Conservation (phyloP, 2,329 filamentous ascomycete species). For the Claviceps sp. region DNA sequence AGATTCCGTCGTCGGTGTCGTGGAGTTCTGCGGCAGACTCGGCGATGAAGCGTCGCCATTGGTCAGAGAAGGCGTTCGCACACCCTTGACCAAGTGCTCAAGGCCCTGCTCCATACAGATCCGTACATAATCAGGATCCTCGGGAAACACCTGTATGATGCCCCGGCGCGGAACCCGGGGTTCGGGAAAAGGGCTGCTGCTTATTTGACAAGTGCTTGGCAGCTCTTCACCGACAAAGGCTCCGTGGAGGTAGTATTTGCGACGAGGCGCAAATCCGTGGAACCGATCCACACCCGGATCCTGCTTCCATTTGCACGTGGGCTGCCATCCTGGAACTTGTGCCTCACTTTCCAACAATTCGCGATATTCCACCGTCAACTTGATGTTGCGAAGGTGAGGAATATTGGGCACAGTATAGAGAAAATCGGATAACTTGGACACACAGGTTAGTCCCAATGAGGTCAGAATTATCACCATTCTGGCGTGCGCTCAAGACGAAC, state of each 20-base stretch:
- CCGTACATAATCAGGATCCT: constrained; percentile 43
- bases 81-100: constrained; percentile 35
- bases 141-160: constrained; percentile 36
- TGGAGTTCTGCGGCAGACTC: constrained; percentile 21
- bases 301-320: constrained; percentile 42
- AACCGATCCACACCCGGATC: constrained; percentile 42
- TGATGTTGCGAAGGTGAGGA: constrained; percentile 43
- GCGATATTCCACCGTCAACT: constrained; percentile 44
- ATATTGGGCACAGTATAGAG: constrained; percentile 44
- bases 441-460: neutral
- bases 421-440: constrained; percentile 43
- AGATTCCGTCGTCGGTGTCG: constrained; percentile 11
- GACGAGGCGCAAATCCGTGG: constrained; percentile 40
- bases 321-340: constrained; percentile 27
- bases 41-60: constrained; percentile 38
- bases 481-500: constrained; percentile 20
- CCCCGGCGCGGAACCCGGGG: constrained; percentile 41
- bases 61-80: constrained; percentile 27
- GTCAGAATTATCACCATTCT: neutral
- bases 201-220: constrained; percentile 32
- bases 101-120: constrained; percentile 46
- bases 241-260: constrained; percentile 47
- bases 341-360: constrained; percentile 42
- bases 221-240: constrained; percentile 36
- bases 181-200: constrained; percentile 41